Base-by-base conservation (phyloP, 2,329 filamentous ascomycete species). In the Xylariales sp. region DNA sequence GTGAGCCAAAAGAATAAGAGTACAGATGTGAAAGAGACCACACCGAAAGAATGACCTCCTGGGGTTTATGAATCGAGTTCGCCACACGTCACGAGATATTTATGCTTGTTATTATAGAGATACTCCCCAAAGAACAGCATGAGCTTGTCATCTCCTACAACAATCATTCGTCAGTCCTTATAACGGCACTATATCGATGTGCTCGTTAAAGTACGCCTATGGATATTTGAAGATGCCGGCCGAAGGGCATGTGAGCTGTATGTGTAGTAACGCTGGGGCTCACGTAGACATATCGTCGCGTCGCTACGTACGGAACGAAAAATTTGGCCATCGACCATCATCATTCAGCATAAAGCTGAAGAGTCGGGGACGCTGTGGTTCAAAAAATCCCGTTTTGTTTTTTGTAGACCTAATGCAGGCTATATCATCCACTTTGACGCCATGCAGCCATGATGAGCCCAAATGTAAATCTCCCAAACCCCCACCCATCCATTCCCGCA, bases 351-450 rank as follows among this genome's bases (percentile, higher is more conserved):
- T 77, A 64, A 77, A 78, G 79, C 79, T 78, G 76, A 83, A 89
- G 90, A 93, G 86, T 95, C 91, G 82, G 93, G 93, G 93, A 97
- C 93, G 97, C 93, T 93, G 94, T 87, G 85, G 83, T 85, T 85
- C 82, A 82, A 81, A 82, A 86, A 83, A 86, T 87, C 84, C 83
- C 84, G 81, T 83, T 81, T 85, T 83, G 78, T 10, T 71, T 71
- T 69, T 78, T 75, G 78, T 79, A 86, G 85, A 88, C 85, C 87
- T 89, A 86, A 81, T 81, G 80, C 81, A 81, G 84, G 85, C 84
- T 85, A 83, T 86, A 83, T 81, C 81, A 81, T 84, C 84, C 83
- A 81, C 78, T 80, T 74, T 83, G 84, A 88, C 85, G 84, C 85
- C 85, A 81, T 83, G 79, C 81, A 82, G 83, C 77, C 79, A 80